Percentiles rank a stretch among this genome's conserved stretches.
Conservation (phyloP, 495 filamentous ascomycete species). For the Lichenothelia convexa region DNA sequence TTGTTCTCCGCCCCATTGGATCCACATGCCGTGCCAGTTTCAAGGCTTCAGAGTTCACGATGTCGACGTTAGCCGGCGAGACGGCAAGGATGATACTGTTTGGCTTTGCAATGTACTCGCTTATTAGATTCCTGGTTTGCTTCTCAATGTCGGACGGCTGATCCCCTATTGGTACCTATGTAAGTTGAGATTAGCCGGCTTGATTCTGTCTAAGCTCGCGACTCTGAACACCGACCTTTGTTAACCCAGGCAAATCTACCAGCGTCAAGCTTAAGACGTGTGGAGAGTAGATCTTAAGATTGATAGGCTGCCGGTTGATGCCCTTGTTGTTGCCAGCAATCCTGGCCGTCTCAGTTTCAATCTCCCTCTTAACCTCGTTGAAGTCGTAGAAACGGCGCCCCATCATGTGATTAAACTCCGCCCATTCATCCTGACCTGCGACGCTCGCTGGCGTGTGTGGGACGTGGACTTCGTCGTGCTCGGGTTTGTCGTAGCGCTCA, state of each 20-base stretch:
- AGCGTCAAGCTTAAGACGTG: slow-evolving; percentile 92
- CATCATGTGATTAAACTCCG: slow-evolving; percentile 89
- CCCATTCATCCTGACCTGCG: slow-evolving; percentile 69
- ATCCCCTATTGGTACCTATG: slow-evolving; percentile 81
- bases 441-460: slow-evolving; percentile 54
- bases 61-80: slow-evolving; percentile 91
- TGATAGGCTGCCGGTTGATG: slow-evolving; percentile 93
- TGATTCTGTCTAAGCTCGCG: too few species aligned
- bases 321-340: slow-evolving; percentile 97
- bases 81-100: slow-evolving; percentile 97
- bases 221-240: slow-evolving; percentile 76
- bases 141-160: slow-evolving; percentile 98
- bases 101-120: slow-evolving; percentile 97
- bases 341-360: slow-evolving; percentile 86
- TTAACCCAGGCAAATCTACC: slow-evolving; percentile 89
- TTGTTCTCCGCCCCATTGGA: slow-evolving; percentile 82
- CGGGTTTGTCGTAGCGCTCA: slow-evolving; percentile 51
- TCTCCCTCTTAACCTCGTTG: slow-evolving; percentile 79
- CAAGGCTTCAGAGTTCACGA: slow-evolving; percentile 95
- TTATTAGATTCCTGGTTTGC: slow-evolving; percentile 89
- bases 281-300: slow-evolving; percentile 96
- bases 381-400: slow-evolving; percentile 87
- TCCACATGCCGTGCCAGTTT: slow-evolving; percentile 97
- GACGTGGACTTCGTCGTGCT: slow-evolving; percentile 41
- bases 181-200: slow-evolving; percentile 8